Conservation (phyloP, 805 yeast species). For the Candida easanensis region DNA sequence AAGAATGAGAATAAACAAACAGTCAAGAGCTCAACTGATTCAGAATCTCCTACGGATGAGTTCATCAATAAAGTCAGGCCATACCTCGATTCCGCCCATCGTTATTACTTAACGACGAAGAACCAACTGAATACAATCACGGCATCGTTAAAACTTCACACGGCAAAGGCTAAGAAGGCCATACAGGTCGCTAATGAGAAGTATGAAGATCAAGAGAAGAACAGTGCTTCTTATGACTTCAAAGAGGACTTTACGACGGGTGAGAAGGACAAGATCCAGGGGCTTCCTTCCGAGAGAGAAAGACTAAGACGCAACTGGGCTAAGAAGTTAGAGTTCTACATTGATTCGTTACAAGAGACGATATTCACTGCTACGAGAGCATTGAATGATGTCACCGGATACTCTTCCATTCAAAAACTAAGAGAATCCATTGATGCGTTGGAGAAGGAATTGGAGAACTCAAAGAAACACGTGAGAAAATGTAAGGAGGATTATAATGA, state of each 20-base stretch:
- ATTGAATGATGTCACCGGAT: conserved; percentile 90
- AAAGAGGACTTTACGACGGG: conserved; percentile 16
- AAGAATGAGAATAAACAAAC: not conserved
- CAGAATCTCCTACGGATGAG: conserved; percentile 9
- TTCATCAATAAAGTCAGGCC: conserved; percentile 19
- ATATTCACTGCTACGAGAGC: conserved; percentile 61
- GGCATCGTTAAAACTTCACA: conserved; percentile 21
- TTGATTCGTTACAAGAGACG: conserved; percentile 55
- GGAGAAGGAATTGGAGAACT: conserved; percentile 49
- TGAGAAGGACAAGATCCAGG: conserved; percentile 29
- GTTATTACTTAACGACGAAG: conserved; percentile 17
- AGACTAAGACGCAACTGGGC: conserved; percentile 38
- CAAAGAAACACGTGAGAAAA: conserved; percentile 45
- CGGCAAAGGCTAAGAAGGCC: conserved; percentile 31
- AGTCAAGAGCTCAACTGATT: too few relatives aligned
- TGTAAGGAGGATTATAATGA: conserved; percentile 52
- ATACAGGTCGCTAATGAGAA: conserved; percentile 36
- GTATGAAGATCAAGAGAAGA: conserved; percentile 35
- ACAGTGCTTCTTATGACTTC: conserved; percentile 34
- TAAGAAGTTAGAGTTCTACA: conserved; percentile 44
- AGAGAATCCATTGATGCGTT: conserved; percentile 54
- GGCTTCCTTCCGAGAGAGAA: conserved; percentile 46
- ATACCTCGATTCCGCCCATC: conserved; percentile 19
- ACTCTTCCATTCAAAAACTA: conserved; percentile 71
- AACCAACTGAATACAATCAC: conserved; percentile 12